Conservation (phyloP, 345 rosid genomes). For the Psidium guajava region DNA sequence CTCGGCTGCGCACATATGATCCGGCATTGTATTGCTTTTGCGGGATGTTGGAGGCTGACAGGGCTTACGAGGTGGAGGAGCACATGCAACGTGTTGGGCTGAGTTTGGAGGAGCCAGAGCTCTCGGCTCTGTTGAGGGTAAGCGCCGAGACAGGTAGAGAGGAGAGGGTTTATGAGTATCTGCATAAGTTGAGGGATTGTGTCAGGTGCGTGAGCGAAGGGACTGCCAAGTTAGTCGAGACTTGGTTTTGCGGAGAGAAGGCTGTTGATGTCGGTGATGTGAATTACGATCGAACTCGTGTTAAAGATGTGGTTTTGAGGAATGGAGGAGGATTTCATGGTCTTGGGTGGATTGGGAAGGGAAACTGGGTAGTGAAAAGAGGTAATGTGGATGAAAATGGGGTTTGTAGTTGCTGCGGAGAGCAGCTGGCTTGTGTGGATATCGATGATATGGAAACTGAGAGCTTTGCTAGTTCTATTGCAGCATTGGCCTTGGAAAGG, state of each 20-base stretch:
- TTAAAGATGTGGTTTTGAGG: conserved; percentile 31
- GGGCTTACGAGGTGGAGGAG: conserved; percentile 72
- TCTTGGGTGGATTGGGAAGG: conserved; percentile 78
- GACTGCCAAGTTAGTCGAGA: conserved; percentile 40
- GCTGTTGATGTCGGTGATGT: conserved; percentile 18
- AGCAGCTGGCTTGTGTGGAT: conserved; percentile 57
- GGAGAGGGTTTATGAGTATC: conserved; percentile 53
- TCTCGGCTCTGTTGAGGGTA: conserved; percentile 54
- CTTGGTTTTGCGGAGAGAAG: conserved; percentile 40
- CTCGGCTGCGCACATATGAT: conserved; percentile 65
- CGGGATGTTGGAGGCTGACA: conserved; percentile 49
- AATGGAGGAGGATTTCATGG: conserved; percentile 98
- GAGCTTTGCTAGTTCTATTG: conserved; percentile 53
- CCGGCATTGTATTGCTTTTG: conserved; percentile 73
- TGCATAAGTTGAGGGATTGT: conserved; percentile 59
- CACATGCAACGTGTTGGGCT: conserved; percentile 47
- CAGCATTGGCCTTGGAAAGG: conserved; percentile 71
- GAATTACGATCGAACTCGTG: conserved; percentile 16
- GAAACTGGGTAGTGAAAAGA: conserved; percentile 53
- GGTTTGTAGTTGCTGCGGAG: conserved; percentile 55
- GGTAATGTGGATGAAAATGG: conserved; percentile 41
- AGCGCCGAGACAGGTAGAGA: conserved; percentile 45
- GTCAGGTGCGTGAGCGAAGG: conserved; percentile 51
- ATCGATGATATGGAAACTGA: conserved; percentile 54
- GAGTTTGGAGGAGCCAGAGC: conserved; percentile 52